Conservation (phyloP, 768 basidiomycete species). For the Psilocybe sp. region DNA sequence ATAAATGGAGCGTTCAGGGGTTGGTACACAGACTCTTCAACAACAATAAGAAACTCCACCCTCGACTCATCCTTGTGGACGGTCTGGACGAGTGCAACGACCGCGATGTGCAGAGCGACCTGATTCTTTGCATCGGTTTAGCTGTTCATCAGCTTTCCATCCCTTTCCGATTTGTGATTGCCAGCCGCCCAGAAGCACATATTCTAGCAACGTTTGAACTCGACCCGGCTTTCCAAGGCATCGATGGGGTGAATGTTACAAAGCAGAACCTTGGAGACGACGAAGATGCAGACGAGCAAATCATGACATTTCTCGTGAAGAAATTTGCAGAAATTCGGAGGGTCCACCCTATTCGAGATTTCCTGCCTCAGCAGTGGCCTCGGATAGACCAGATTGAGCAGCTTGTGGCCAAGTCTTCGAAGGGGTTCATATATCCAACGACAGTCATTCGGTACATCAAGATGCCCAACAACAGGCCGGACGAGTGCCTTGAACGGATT, state of each 20-base stretch:
- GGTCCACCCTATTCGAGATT: constrained; percentile 6
- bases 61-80: constrained; percentile 11
- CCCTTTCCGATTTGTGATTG: constrained; percentile 14
- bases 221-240: not conserved
- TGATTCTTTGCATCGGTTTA: constrained; percentile 6
- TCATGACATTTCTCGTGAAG: constrained; percentile 7
- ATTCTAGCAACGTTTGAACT: constrained; percentile 10
- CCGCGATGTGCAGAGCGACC: constrained; percentile 1
- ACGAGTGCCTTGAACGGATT: too few relatives aligned
- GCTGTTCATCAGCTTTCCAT: constrained; percentile 1
- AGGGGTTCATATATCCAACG: constrained; percentile 19
- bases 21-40: constrained; percentile 1
- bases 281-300: constrained; percentile 8
- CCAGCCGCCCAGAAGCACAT: constrained; percentile 16
- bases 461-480: too few relatives aligned
- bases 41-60: not conserved
- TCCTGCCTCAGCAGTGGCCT: constrained; percentile 14
- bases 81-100: constrained; percentile 16
- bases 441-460: constrained; percentile 18
- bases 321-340: constrained; percentile 11
- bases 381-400: not conserved
- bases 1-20: not conserved
- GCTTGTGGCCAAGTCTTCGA: constrained; percentile 15
- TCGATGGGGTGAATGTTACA: not conserved
- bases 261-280: constrained; percentile 6